phyloP scores from a whole-genome alignment of 305 asterid genomes.

The Fraxinus ornus region DNA sequence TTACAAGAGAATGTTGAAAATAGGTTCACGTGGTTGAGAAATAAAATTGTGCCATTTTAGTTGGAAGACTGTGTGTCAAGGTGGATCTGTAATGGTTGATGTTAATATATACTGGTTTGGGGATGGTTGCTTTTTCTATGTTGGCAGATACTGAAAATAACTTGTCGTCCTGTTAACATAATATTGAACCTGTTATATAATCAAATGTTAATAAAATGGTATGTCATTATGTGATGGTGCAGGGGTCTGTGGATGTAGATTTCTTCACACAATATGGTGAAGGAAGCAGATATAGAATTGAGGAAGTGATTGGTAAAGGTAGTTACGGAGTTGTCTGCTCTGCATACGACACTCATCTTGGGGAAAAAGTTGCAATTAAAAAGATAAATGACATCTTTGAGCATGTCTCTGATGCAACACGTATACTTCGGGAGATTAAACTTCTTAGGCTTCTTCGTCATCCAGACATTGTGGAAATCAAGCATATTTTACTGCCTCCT shows the following conservation, averaged over 20 bases:
- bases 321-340: constrained; percentile 98
- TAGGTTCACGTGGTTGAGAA: constrained; percentile 4
- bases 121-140: neutral
- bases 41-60: neutral
- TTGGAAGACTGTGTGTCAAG: neutral
- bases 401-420: constrained; percentile 97
- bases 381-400: constrained; percentile 94
- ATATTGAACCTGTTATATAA: neutral
- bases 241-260: constrained; percentile 73
- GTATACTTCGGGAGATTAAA: constrained; percentile 91
- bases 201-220: constrained; percentile 5
- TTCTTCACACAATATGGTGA: constrained; percentile 98
- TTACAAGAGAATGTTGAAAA: neutral
- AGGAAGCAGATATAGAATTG: constrained; percentile 86
- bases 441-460: constrained; percentile 98
- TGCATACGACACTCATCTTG: constrained; percentile 90
- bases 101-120: neutral
- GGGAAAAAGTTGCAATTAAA: constrained; percentile 95
- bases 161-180: neutral
- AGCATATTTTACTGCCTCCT: constrained; percentile 93
- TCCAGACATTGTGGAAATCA: constrained; percentile 94
- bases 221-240: constrained; percentile 29
- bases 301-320: constrained; percentile 97
- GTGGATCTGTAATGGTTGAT: neutral
- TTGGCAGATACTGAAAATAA: neutral